A percentile compares a stretch with the other conserved stretches of the same genome.
phyloP scores from a whole-genome alignment of 108 stramenopile species.

The Schizochytrium sp. region DNA sequence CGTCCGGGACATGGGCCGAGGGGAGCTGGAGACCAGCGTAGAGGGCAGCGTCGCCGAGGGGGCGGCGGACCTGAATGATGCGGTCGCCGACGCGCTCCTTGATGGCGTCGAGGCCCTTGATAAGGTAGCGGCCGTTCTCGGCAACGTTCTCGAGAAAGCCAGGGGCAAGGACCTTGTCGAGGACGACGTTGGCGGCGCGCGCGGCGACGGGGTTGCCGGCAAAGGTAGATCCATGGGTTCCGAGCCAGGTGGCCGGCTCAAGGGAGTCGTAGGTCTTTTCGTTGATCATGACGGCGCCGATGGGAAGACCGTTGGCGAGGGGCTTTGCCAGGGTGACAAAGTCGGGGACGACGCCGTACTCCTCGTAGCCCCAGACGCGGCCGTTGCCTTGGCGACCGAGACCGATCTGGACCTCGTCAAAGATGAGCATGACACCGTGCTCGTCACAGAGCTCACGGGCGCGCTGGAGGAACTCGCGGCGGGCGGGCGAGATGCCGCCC shows the following conservation, averaged over 20 bases:
- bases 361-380: conserved; percentile 78
- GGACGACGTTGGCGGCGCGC: conserved; percentile 75
- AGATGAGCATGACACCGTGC: conserved; percentile 74
- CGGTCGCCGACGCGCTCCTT: conserved; percentile 63
- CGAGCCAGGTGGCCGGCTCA: conserved; percentile 51
- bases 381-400: conserved; percentile 85
- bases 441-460: conserved; percentile 74
- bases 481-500: conserved; percentile 84
- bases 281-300: conserved; percentile 90
- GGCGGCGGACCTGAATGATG: conserved; percentile 73
- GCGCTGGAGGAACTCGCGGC: conserved; percentile 61
- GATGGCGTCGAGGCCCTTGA: conserved; percentile 57
- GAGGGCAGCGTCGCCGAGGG: not conserved
- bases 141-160: conserved; percentile 72
- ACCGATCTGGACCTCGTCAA: conserved; percentile 94
- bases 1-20: not conserved
- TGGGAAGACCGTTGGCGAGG: conserved; percentile 91
- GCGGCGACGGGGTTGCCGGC: conserved; percentile 88
- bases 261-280: conserved; percentile 62
- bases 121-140: conserved; percentile 72
- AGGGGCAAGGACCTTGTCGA: conserved; percentile 66
- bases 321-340: conserved; percentile 93
- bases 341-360: conserved; percentile 70
- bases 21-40: conserved; percentile 6
- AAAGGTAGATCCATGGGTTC: conserved; percentile 93